Evolutionary conservation across 306 rosid genomes (phyloP), one percentile per base, ranked within the genome.

Genomic region (Malus fusca): DNA sequence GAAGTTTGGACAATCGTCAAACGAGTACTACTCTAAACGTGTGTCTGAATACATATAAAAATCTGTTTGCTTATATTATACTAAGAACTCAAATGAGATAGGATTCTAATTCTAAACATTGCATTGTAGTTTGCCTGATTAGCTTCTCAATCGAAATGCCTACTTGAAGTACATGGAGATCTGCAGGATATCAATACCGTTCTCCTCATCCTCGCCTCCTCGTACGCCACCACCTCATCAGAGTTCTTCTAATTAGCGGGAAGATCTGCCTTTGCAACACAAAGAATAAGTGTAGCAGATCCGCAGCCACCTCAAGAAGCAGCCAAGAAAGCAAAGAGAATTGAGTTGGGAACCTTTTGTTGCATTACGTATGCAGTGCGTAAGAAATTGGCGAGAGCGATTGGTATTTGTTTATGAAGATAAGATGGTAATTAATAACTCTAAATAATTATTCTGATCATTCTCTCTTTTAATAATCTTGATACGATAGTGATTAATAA

Each of bases 321-420:
- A 70, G 87, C 82, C 89, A 80, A 84, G 59, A 46, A 28, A 85
- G 25, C 71, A 52, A 58, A 68, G 53, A 61, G 23, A 43, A 11
- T 28, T 63, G 78, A 22, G 74, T n/a, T 15, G 85, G 88, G 22
- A 89, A 83, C 80, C 78, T 79, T 15, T 28, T 4, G 46, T 5
- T 59, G 42, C 61, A 67, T 65, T 66, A 66, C 28, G 18, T 19
- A 15, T 46, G 25, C 74, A 81, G 66, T 71, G 51, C 26, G 31
- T 3, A 11, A 40, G 79, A 75, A 73, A 11, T 46, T 11, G 19
- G 48, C 59, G 87, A 88, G 35, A 86, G 64, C 71, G 82, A 86
- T 64, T 30, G 68, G 79, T 30, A 44, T 37, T 68, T 77, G 25
- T 77, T 66, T 77, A 56, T 69, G 26, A 53, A 23, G 71, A 69